These are phyloP conservation scores for Aspergillus fischeri DNA, from an alignment of 2,329 filamentous ascomycete species.

Conservation along the genomic window DNA sequence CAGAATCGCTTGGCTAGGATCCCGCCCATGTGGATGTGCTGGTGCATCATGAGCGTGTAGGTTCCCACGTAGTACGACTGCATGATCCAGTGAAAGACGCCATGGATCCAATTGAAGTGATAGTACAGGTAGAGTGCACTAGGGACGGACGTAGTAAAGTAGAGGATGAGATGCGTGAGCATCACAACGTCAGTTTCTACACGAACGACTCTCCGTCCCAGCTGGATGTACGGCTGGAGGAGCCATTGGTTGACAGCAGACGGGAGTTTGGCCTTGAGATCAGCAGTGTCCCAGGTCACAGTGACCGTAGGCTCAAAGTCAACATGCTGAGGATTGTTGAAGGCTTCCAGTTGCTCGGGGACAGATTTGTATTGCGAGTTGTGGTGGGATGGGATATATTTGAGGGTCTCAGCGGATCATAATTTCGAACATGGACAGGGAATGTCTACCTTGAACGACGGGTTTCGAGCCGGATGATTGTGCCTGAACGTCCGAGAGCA, in stretches of 20 bases:
- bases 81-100: conserved; percentile 60
- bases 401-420: conserved; percentile 1
- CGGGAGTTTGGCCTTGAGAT: conserved; percentile 37
- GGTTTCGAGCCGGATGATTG: conserved; percentile 4
- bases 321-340: conserved; percentile 48
- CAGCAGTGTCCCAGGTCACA: conserved; percentile 47
- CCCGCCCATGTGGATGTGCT: conserved; percentile 76
- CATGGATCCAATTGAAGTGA: conserved; percentile 65
- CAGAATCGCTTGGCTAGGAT: conserved; percentile 55
- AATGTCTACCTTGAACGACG: not conserved
- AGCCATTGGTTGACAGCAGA: conserved; percentile 45
- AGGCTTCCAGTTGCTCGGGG: conserved; percentile 39
- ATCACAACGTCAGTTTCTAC: conserved; percentile 71
- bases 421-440: not conserved
- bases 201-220: conserved; percentile 57
- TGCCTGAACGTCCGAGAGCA: conserved; percentile 29
- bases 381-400: conserved; percentile 32
- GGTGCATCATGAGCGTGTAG: conserved; percentile 79
- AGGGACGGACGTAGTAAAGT: conserved; percentile 65
- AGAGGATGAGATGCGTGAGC: conserved; percentile 70
- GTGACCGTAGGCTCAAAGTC: conserved; percentile 56
- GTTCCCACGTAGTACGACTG: conserved; percentile 66
- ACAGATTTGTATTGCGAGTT: not conserved
- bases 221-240: conserved; percentile 56
- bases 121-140: conserved; percentile 63